phyloP scores from a whole-genome alignment of 2,329 filamentous ascomycete species.

The Rhinocladiella mackenziei region DNA sequence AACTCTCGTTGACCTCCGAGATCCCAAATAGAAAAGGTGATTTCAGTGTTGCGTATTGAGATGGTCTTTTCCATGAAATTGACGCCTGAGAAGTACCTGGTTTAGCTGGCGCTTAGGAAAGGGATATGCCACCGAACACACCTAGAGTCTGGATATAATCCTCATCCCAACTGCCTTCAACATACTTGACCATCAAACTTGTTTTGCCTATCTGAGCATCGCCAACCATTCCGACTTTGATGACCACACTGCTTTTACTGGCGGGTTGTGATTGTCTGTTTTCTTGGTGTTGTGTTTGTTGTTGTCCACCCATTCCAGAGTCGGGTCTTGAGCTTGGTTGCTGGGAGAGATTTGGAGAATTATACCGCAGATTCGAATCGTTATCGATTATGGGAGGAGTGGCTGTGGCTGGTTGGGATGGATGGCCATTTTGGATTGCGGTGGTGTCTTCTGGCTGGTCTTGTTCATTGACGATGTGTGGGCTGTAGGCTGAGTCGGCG shows the following conservation, averaged over 20 bases:
- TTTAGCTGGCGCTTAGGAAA: constrained; percentile 4
- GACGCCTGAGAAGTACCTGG: constrained; percentile 58
- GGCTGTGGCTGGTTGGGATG: constrained; percentile 39
- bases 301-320: constrained; percentile 46
- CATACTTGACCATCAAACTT: constrained; percentile 98
- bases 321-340: constrained; percentile 45
- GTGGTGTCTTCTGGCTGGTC: constrained; percentile 24
- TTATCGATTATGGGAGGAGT: constrained; percentile 46
- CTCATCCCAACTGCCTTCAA: constrained; percentile 98
- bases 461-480: constrained; percentile 28
- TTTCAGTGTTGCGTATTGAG: constrained; percentile 97
- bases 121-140: constrained; percentile 36
- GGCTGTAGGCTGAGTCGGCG: constrained; percentile 28
- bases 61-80: constrained; percentile 99
- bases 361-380: constrained; percentile 42
- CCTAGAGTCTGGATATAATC: constrained; percentile 98
- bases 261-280: constrained; percentile 36
- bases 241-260: constrained; percentile 69
- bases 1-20: constrained; percentile 96
- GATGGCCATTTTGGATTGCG: constrained; percentile 17
- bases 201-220: constrained; percentile 99
- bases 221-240: constrained; percentile 99
- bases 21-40: constrained; percentile 99
- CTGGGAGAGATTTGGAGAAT: constrained; percentile 42
- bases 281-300: constrained; percentile 47